phyloP scores from a whole-genome alignment of 257 asterid species.

The Paulownia fortunei region DNA sequence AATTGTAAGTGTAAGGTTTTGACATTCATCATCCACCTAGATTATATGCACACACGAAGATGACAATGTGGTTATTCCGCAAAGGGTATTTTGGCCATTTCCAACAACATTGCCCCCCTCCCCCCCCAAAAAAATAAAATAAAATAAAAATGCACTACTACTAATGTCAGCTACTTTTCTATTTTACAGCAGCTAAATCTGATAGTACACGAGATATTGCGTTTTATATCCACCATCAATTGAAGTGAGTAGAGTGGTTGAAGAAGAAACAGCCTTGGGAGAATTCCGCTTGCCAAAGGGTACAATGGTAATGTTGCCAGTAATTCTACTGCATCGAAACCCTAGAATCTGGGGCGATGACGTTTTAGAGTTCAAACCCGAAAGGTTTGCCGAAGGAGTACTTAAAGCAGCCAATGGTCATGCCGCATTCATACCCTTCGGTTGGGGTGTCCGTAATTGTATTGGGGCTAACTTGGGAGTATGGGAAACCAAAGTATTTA shows the following conservation, averaged over 20 bases:
- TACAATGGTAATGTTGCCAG: constrained; percentile 33
- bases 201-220: constrained; percentile 43
- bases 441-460: constrained; percentile 47
- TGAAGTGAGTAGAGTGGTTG: constrained; percentile 33
- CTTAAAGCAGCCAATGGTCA: constrained; percentile 45
- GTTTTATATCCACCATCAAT: constrained; percentile 41
- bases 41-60: neutral
- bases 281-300: constrained; percentile 38
- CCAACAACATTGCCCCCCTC: neutral
- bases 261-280: constrained; percentile 35
- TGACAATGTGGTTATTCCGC: neutral
- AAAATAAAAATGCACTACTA: too few relatives aligned
- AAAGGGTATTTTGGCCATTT: neutral
- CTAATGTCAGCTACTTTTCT: neutral
- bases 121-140: too few relatives aligned
- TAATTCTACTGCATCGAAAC: constrained; percentile 36
- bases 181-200: constrained; percentile 27
- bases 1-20: constrained; percentile 31
- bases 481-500: constrained; percentile 34
- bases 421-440: constrained; percentile 40
- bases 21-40: neutral
- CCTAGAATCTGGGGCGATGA: constrained; percentile 42
- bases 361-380: constrained; percentile 42
- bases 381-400: constrained; percentile 39
- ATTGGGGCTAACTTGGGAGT: constrained; percentile 36